Evolutionary conservation across 208 protist genomes (phyloP).

Genomic region (Trypanosoma congolense): DNA sequence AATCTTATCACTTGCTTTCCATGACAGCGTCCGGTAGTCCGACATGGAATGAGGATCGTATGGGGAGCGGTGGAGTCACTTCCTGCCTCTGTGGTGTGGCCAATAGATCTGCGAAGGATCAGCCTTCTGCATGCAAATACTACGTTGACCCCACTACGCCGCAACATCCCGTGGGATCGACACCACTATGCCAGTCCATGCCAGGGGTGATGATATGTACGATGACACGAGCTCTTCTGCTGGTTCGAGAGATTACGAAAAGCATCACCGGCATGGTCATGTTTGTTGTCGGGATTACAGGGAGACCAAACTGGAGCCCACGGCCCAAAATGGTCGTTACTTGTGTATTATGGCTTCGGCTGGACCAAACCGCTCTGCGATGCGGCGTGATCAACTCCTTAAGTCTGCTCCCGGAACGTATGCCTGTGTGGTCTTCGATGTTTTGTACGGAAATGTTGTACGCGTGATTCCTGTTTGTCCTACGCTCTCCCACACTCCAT

Average conservation of each 20-base stretch:
- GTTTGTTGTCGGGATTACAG: background rate
- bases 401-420: constrained; percentile 52
- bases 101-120: background rate
- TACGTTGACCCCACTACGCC: background rate
- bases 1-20: constrained; percentile 48
- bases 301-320: constrained; percentile 25
- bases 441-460: constrained; percentile 46
- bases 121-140: background rate
- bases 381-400: constrained; percentile 36
- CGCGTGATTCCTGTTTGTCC: constrained; percentile 68
- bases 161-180: too few relatives aligned
- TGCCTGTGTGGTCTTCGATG: constrained; percentile 64
- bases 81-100: background rate
- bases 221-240: too few relatives aligned
- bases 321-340: constrained; percentile 65
- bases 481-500: constrained; percentile 27
- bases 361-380: constrained; percentile 45
- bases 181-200: too few relatives aligned
- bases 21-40: constrained; percentile 51
- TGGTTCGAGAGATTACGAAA: too few relatives aligned
- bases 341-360: constrained; percentile 64
- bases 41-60: constrained; percentile 34
- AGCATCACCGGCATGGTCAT: too few relatives aligned
- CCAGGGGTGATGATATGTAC: too few relatives aligned
- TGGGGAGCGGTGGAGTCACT: background rate